Conservation (phyloP, 768 basidiomycete species). For the Tylopilus intermedius region DNA sequence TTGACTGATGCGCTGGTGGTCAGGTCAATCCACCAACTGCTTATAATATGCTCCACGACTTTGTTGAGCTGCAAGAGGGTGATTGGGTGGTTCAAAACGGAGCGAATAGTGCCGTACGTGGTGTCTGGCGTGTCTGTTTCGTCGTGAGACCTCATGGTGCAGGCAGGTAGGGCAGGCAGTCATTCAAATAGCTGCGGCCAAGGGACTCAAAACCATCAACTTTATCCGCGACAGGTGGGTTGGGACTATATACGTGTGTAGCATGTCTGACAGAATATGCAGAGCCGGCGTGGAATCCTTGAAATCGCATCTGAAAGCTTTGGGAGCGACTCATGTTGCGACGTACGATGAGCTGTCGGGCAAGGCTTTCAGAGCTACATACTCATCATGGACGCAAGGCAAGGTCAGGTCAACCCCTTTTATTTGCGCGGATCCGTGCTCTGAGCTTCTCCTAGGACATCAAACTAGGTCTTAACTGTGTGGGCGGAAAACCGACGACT, state of each 20-base stretch:
- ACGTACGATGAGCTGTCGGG: constrained; percentile 73
- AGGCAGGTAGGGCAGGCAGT: constrained; percentile 75
- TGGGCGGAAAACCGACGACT: constrained; percentile 63
- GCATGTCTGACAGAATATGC: neutral
- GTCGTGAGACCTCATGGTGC: constrained; percentile 1
- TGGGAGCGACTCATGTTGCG: constrained; percentile 74
- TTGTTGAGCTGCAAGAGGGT: constrained; percentile 55
- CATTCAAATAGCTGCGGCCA: constrained; percentile 75
- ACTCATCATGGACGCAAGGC: constrained; percentile 61
- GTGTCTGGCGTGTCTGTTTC: neutral
- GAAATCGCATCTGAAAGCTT: constrained; percentile 43
- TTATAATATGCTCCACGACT: constrained; percentile 74
- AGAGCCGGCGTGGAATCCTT: constrained; percentile 53
- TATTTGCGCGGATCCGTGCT: constrained; percentile 5
- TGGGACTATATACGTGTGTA: neutral
- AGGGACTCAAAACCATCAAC: constrained; percentile 74
- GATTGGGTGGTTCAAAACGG: constrained; percentile 88
- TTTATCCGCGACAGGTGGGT: constrained; percentile 66
- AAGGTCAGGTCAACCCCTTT: constrained; percentile 38
- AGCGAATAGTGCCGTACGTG: constrained; percentile 72
- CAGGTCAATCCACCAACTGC: constrained; percentile 84
- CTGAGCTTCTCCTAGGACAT: constrained; percentile 30
- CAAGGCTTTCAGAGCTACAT: constrained; percentile 45
- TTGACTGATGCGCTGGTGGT: neutral
- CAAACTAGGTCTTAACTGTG: constrained; percentile 51